Evolutionary conservation across 2,329 filamentous ascomycete genomes (phyloP).

Genomic region (Trichoderma sp.): DNA sequence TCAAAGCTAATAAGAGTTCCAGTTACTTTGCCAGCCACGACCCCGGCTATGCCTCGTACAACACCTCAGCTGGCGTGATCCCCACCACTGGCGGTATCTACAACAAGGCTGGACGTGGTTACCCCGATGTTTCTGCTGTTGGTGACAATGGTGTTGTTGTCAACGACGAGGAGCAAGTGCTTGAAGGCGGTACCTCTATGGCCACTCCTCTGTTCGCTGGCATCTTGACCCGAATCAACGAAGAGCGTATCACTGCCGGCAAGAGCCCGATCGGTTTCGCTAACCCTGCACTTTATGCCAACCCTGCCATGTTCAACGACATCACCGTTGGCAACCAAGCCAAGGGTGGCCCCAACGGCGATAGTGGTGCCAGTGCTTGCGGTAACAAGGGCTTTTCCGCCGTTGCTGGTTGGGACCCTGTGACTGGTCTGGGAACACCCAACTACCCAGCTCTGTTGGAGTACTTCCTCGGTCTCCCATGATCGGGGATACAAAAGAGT

Average conservation of each 20-base stretch:
- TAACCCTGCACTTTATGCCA: conserved; percentile 33
- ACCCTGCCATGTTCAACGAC: conserved; percentile 22
- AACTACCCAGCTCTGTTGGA: conserved; percentile 33
- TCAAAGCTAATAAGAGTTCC: not conserved
- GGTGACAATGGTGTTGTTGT: conserved; percentile 45
- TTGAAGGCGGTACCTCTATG: conserved; percentile 49
- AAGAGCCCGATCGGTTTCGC: conserved; percentile 34
- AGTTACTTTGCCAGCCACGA: conserved; percentile 21
- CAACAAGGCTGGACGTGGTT: conserved; percentile 47
- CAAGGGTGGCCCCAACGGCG: conserved; percentile 19
- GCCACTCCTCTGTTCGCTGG: conserved; percentile 35
- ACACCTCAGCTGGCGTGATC: conserved; percentile 21
- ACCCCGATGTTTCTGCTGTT: conserved; percentile 47
- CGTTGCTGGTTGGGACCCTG: conserved; percentile 24
- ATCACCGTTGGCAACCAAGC: conserved; percentile 23
- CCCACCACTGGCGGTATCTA: conserved; percentile 31
- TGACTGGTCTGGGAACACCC: conserved; percentile 24
- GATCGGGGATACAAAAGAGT: not conserved
- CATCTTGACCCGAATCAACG: conserved; percentile 35
- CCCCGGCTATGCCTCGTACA: conserved; percentile 22
- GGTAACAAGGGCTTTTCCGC: conserved; percentile 24
- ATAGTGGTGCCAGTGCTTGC: conserved; percentile 20
- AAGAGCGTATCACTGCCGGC: conserved; percentile 28
- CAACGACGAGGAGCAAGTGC: conserved; percentile 39
- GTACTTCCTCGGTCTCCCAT: conserved; percentile 36